Percentiles rank a stretch among this genome's conserved stretches.
Evolutionary conservation across 2,329 filamentous ascomycete genomes (phyloP).

Genomic region (Ceratocystis alfenasii): DNA sequence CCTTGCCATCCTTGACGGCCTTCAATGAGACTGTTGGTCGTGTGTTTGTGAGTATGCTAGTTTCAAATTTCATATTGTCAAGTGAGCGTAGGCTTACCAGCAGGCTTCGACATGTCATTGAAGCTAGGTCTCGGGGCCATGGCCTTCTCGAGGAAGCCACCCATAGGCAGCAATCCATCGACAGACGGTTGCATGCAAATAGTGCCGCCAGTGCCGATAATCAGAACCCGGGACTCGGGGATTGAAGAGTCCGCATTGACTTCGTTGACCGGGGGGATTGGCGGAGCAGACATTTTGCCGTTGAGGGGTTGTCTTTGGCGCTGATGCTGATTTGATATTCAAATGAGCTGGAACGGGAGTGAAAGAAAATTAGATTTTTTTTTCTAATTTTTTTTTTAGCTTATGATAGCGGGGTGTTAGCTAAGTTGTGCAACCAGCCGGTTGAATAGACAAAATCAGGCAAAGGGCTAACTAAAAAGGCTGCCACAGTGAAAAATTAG

Average conservation of each 20-base stretch:
- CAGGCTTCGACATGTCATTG: slow-evolving; percentile 48
- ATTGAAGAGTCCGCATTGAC: slow-evolving; percentile 28
- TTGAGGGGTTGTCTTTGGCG: neutral
- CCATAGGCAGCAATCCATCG: slow-evolving; percentile 67
- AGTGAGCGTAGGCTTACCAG: slow-evolving; percentile 25
- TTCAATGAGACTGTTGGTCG: slow-evolving; percentile 36
- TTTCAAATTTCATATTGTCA: neutral
- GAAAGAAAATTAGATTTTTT: neutral
- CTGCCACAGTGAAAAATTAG: neutral
- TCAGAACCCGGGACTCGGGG: slow-evolving; percentile 69
- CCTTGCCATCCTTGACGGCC: slow-evolving; percentile 40
- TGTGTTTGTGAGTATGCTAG: neutral
- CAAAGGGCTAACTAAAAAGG: neutral
- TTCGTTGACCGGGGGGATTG: slow-evolving; percentile 20
- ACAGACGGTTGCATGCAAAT: slow-evolving; percentile 83
- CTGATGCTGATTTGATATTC: neutral
- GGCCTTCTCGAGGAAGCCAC: slow-evolving; percentile 68
- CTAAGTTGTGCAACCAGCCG: neutral
- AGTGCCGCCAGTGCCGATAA: slow-evolving; percentile 81
- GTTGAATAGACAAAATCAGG: neutral
- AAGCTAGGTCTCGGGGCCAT: slow-evolving; percentile 74
- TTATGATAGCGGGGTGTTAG: neutral
- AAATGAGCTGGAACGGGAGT: neutral
- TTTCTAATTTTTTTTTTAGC: neutral
- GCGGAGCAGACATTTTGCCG: slow-evolving; percentile 19